Conservation (phyloP, 495 filamentous ascomycete genomes). For the Staphylotrichum tortipilum region DNA sequence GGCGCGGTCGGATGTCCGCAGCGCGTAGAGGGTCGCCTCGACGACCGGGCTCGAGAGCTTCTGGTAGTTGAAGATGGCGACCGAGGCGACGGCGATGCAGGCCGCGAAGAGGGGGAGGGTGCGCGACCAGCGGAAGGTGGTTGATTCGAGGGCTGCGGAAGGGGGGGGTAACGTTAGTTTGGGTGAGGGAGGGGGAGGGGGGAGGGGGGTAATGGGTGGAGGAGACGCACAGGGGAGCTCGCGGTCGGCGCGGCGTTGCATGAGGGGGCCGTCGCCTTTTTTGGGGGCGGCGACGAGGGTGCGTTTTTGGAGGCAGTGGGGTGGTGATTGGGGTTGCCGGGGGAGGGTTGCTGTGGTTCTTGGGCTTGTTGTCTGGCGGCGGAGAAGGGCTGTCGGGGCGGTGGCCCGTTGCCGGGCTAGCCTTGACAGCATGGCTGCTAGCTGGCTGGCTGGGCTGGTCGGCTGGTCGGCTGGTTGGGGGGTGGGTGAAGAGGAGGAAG, state of each 20-base stretch:
- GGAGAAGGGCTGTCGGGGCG: constrained; percentile 8
- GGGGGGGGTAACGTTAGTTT: not conserved
- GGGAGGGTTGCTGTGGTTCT: too few relatives aligned
- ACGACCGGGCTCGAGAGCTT: constrained; percentile 78
- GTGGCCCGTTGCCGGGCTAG: constrained; percentile 26
- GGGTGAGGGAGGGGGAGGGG: not conserved
- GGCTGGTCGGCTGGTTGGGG: too few relatives aligned
- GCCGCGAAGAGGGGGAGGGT: constrained; percentile 48
- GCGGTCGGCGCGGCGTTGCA: constrained; percentile 72
- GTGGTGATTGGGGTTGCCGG: not conserved
- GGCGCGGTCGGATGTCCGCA: constrained; percentile 69
- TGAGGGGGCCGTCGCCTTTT: constrained; percentile 56
- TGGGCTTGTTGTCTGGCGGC: constrained; percentile 14
- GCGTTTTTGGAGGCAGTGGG: constrained; percentile 11
- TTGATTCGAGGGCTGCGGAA: constrained; percentile 22
- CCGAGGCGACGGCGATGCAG: constrained; percentile 53
- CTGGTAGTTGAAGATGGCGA: constrained; percentile 98
- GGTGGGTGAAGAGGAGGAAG: too few relatives aligned
- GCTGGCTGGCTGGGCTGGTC: too few relatives aligned
- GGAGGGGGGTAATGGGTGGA: not conserved
- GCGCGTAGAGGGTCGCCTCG: constrained; percentile 75
- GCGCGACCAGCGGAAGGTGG: constrained; percentile 35
- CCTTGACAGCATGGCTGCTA: constrained; percentile 32
- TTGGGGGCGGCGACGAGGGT: constrained; percentile 39
- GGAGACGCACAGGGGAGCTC: constrained; percentile 54